Base-by-base conservation (phyloP, 345 rosid genomes). In the Melaleuca quinquenervia region DNA sequence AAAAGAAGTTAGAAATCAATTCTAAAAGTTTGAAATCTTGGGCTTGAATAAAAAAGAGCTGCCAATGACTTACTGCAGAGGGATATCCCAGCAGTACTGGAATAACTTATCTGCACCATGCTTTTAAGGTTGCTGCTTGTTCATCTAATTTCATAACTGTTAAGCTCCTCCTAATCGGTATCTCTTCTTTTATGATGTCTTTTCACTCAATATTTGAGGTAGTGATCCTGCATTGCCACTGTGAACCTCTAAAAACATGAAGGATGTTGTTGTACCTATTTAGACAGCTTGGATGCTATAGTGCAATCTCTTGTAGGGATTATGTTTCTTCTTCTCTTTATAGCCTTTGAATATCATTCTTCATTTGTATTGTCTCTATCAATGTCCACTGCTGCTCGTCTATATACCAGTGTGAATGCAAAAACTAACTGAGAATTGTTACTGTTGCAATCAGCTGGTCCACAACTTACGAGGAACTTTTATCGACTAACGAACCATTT, bases 391-490 rank as follows among this genome's bases (percentile, higher is more conserved):
- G 18, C 78, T 64, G 22, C 55, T 80, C 48, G 11, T 70, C 56
- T 56, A 87, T 32, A 18, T 8, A 70, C 45, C 45, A 2, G 45
- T 45, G 12, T 9, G 78, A 70, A 16, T 32, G 78, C 78, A 70
- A 32, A 58, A 84, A 87, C 85, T 91, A 88, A 93, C 78, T 32
- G 7, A 21, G 83, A 78, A 84, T 53, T 56, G n/a, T 89, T 87
- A 10, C 16, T 51, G 84, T 82, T 85, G 29, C 84, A 29, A 84
- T 91, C 94, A 96, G 99, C 94, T 95, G 99, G 98, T 92, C 98
- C 13, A 94, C 93, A 41, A 91, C 98, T 18, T 95, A 95, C 84
- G 99, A 95, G 87, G 99, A 95, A 83, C 94, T 95, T 82, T 96
- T 96, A 76, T 91, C 93, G 83, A 93, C 93, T 60, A 90, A 91